Evolutionary conservation across 1,284 basidiomycete species (phyloP), one percentile per base, ranked within the genome.

Genomic region (Ceratobasidium sp.): DNA sequence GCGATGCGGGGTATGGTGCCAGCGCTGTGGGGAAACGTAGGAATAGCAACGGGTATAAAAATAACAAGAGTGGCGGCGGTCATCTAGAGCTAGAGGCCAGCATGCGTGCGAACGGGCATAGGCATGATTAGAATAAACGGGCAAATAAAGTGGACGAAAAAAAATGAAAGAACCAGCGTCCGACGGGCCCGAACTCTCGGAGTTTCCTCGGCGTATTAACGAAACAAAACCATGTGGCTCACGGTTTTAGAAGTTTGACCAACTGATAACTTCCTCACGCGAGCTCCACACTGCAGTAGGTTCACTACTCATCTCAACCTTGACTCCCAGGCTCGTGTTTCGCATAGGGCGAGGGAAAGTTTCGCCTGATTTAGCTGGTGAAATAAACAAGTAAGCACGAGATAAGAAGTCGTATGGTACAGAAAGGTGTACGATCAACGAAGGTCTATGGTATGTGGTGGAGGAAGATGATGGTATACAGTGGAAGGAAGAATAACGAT

Each of bases 301-400:
- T 13, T 63, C 64, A 46, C 60, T 73, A 42, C 72, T 68, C 67
- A 77, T 72, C 42, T 80, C 77, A 18, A 80, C 77, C 18, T 71
- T 75, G 49, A 80, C 79, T 33, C 79, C 79, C 23, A 80, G 39
- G 53, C 79, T 80, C 28, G 77, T 78, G 71, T 77, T 80, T 55
- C 79, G 26, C 79, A 80, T 80, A 13, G 77, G 79, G 44, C 79
- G 69, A 26, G 61, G 49, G 40, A 77, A 76, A 44, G 78, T 61
- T 51, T 78, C 79, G 23, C 79, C 77, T 7, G 72, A 23, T 51
- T 53, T 63, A 2, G 60, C 72, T 75, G 58, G 9, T n/a, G 39
- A 28, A 15, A 42, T 23, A 4, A 26, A 33, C 33, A 66, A n/a
- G n/a, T 66, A 40, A 66, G 63, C 39, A n/a, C 7, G 40, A 66